Evolutionary conservation across 2,329 filamentous ascomycete species (phyloP).

Genomic region (Trichoderma harzianum): DNA sequence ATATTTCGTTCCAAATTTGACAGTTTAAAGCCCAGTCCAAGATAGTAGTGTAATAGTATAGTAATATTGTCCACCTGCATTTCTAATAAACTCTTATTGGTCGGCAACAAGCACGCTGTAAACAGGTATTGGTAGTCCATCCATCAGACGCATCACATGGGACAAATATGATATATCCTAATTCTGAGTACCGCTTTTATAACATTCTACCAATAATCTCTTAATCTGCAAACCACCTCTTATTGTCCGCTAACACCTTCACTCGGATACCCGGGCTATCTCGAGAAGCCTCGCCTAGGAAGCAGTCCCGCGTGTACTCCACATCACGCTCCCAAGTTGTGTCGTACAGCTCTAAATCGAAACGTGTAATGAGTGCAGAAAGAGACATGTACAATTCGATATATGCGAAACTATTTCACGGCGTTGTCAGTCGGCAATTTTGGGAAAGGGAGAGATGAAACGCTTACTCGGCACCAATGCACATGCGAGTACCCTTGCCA

Average conservation of each 20-base stretch:
- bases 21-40: not conserved
- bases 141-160: not conserved
- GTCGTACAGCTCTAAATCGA: not conserved
- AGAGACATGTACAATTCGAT: not conserved
- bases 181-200: not conserved
- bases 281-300: not conserved
- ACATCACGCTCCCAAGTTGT: not conserved
- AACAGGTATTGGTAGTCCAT: not conserved
- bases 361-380: not conserved
- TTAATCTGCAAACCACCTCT: not conserved
- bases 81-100: not conserved
- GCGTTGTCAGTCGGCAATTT: not conserved
- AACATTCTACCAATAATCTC: not conserved
- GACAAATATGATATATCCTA: not conserved
- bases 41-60: not conserved
- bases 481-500: conserved; percentile 4
- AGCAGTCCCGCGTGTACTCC: not conserved
- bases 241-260: not conserved
- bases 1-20: not conserved
- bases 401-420: not conserved
- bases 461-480: not conserved
- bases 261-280: not conserved
- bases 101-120: not conserved
- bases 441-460: not conserved
- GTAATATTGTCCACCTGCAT: not conserved